A percentile compares a stretch with the other conserved stretches of the same genome.
Evolutionary conservation across 805 yeast genomes (phyloP).

Genomic region (Cyberlindnera japonica): DNA sequence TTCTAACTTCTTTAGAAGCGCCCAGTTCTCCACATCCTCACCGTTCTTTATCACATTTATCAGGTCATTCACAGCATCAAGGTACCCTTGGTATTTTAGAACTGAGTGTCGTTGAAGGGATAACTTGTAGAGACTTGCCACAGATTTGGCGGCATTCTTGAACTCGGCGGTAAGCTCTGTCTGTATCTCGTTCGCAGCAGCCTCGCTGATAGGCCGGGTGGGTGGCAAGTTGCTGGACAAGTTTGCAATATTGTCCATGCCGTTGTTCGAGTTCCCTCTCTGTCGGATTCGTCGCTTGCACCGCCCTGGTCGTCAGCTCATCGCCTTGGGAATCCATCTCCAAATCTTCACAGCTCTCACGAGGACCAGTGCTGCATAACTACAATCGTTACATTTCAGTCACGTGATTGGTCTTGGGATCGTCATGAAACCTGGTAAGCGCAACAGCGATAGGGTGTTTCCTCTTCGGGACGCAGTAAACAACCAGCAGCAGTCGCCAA

Average conservation of each 20-base stretch:
- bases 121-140: slow-evolving; percentile 59
- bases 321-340: no score
- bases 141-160: slow-evolving; percentile 67
- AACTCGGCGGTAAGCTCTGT: slow-evolving; percentile 58
- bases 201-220: slow-evolving; percentile 44
- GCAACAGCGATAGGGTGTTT: neutral
- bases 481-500: neutral
- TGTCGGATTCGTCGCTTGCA: no score
- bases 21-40: slow-evolving; percentile 51
- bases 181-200: slow-evolving; percentile 44
- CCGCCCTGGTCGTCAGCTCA: no score
- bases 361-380: no score
- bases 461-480: slow-evolving; percentile 3
- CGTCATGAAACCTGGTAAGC: no score
- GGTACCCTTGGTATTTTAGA: slow-evolving; percentile 52
- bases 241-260: slow-evolving; percentile 57
- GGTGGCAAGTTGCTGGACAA: slow-evolving; percentile 53
- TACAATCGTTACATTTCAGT: no score
- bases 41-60: slow-evolving; percentile 36
- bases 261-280: no score
- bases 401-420: no score
- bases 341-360: no score
- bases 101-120: slow-evolving; percentile 47
- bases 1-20: slow-evolving; percentile 44
- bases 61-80: slow-evolving; percentile 58